Evolutionary conservation across 2,329 filamentous ascomycete species (phyloP).

Genomic region (Alternaria solani): DNA sequence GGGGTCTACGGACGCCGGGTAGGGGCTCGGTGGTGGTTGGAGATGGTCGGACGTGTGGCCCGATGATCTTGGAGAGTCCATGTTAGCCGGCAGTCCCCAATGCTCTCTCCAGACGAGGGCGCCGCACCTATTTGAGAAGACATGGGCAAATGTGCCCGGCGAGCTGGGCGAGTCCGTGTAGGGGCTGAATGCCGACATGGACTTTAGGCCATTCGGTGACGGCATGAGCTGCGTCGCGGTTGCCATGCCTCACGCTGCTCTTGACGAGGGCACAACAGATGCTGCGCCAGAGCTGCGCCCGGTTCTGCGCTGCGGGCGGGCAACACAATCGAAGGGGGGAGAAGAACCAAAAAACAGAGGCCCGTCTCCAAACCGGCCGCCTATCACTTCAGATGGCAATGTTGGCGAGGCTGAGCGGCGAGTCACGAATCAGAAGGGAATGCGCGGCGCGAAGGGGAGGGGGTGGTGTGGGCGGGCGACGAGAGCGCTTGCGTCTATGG

Average conservation of each 20-base stretch:
- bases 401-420: conserved; percentile 33
- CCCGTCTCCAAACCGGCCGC: conserved; percentile 3
- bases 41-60: conserved; percentile 57
- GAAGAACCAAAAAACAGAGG: background rate
- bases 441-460: conserved; percentile 33
- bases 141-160: conserved; percentile 54
- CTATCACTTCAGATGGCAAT: conserved; percentile 15
- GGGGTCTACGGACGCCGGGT: conserved; percentile 74
- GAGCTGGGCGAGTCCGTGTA: conserved; percentile 62
- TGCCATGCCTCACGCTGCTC: conserved; percentile 46
- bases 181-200: conserved; percentile 56
- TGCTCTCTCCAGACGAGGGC: conserved; percentile 34
- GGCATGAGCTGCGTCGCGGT: conserved; percentile 57
- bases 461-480: conserved; percentile 22
- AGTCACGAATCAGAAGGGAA: conserved; percentile 30
- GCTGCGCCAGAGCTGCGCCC: conserved; percentile 38
- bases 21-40: conserved; percentile 59
- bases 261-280: conserved; percentile 20
- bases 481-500: conserved; percentile 24
- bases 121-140: conserved; percentile 57
- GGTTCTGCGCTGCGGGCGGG: conserved; percentile 12
- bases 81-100: conserved; percentile 31
- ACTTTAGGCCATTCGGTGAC: conserved; percentile 53
- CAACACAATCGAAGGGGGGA: background rate
- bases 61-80: conserved; percentile 52